Evolutionary conservation across 208 protist genomes (phyloP).

Genomic region (Acanthamoeba royreba): DNA sequence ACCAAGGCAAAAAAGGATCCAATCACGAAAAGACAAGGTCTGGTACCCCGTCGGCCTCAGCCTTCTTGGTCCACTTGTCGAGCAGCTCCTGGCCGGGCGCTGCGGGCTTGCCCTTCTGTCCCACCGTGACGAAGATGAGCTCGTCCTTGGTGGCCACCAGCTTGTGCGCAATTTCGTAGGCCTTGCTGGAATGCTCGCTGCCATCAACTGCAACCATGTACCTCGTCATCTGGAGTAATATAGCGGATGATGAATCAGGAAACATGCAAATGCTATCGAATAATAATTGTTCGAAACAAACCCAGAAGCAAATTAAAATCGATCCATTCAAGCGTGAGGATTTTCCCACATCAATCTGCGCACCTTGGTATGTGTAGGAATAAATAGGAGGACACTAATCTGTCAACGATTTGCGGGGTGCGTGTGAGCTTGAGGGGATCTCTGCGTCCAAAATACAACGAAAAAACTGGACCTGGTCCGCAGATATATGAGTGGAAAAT

Average conservation of each 20-base stretch:
- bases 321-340: too few species aligned
- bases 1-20: neutral
- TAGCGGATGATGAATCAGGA: neutral
- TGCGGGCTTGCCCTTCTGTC: neutral
- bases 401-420: too few species aligned
- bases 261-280: neutral
- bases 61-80: neutral
- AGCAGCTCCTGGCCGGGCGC: neutral
- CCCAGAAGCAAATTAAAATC: too few species aligned
- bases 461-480: too few species aligned
- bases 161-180: neutral
- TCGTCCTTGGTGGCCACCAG: neutral
- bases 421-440: too few species aligned
- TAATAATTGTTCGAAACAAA: too few species aligned
- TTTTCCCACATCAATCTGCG: neutral
- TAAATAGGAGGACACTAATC: neutral
- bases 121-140: neutral
- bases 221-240: neutral
- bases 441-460: too few species aligned
- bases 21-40: too few species aligned
- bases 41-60: neutral
- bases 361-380: neutral
- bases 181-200: conserved; percentile 12
- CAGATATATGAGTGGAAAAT: too few species aligned
- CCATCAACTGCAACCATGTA: conserved; percentile 28